Evolutionary conservation across 371 early-diverging fungal species (phyloP).

Genomic region (Dipsacomyces acuminosporus): DNA sequence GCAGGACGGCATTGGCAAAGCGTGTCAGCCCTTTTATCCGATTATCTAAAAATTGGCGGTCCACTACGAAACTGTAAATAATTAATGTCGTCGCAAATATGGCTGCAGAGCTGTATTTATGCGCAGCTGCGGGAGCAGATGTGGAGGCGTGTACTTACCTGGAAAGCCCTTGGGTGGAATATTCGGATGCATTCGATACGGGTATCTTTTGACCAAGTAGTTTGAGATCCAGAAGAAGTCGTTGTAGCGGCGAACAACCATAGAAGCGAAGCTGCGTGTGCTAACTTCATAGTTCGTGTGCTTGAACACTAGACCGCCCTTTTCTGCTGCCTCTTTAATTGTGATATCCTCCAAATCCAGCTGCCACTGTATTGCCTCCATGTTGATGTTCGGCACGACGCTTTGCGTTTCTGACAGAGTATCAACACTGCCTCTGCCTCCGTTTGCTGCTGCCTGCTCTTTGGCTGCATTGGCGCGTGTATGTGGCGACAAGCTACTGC

Average conservation of each 20-base stretch:
- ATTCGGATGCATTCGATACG: slow-evolving; percentile 64
- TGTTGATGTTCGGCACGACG: slow-evolving; percentile 27
- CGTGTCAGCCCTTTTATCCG: slow-evolving; percentile 49
- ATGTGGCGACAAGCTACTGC: slow-evolving; percentile 1
- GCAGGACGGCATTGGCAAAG: slow-evolving; percentile 44
- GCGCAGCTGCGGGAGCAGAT: too few species aligned
- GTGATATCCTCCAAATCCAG: slow-evolving; percentile 44
- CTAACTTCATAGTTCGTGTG: slow-evolving; percentile 76
- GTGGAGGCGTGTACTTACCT: slow-evolving; percentile 42
- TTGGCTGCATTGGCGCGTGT: slow-evolving; percentile 4
- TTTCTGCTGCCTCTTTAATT: slow-evolving; percentile 57
- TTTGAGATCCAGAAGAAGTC: slow-evolving; percentile 84
- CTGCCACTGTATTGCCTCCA: slow-evolving; percentile 44
- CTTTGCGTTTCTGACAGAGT: neutral
- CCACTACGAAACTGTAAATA: slow-evolving; percentile 33
- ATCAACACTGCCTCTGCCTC: neutral
- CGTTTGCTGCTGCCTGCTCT: slow-evolving; percentile 1
- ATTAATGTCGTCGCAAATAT: slow-evolving; percentile 2
- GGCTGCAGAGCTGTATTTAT: too few species aligned
- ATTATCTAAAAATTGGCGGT: slow-evolving; percentile 50
- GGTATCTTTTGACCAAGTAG: slow-evolving; percentile 65
- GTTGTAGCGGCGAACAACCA: slow-evolving; percentile 73
- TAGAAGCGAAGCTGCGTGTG: slow-evolving; percentile 56
- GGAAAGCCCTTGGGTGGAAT: slow-evolving; percentile 64
- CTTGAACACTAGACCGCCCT: slow-evolving; percentile 76